Evolutionary conservation across 108 stramenopile genomes (phyloP), one percentile per base, ranked within the genome.

Genomic region (Nannochloropsis oceanica): DNA sequence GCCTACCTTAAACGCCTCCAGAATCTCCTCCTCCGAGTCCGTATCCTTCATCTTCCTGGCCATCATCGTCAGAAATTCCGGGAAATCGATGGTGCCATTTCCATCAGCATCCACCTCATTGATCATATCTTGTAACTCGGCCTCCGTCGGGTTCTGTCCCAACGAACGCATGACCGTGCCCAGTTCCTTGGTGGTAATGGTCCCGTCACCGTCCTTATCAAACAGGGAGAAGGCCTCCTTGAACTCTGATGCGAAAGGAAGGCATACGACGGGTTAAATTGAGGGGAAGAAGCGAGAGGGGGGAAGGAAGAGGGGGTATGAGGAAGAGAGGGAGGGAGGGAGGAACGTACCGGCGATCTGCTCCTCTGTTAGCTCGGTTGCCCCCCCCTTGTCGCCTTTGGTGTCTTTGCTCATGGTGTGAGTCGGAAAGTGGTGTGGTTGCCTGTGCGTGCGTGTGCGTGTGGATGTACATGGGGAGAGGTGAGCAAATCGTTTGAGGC

Each of bases 41-140:
- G 99, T 98, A 90, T 99, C 99, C 96, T 99, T 99, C 99, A 99
- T 99, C 94, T 99, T 99, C 87, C 99, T 94, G 81, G 99, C 99
- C 99, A 99, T 99, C 98, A 99, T 99, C 87, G 99, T 99, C 80
- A 99, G 92, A 93, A 99, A 99, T 93, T 99, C 99, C 50, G 99
- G 99, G 93, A 99, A 99, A 92, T 99, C 99, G 91, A 99, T 99
- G 88, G 97, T 98, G 59, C 99, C 99, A 91, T 97, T 99, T 85
- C 99, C 99, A 88, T 99, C 99, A 80, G 99, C 97, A 92, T 99
- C 99, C 88, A 87, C 85, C 93, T 99, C 99, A 92, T 99, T 97
- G 93, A 99, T 99, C 99, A 99, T 99, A 90, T 99, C 99, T 92
- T 96, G 95, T 80, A 99, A 95, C 93, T 99, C 99, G 44, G 99